A percentile compares a stretch with the other conserved stretches of the same genome.
Evolutionary conservation across 352 stramenopile species (phyloP).

Genomic region (Peronospora destructor): DNA sequence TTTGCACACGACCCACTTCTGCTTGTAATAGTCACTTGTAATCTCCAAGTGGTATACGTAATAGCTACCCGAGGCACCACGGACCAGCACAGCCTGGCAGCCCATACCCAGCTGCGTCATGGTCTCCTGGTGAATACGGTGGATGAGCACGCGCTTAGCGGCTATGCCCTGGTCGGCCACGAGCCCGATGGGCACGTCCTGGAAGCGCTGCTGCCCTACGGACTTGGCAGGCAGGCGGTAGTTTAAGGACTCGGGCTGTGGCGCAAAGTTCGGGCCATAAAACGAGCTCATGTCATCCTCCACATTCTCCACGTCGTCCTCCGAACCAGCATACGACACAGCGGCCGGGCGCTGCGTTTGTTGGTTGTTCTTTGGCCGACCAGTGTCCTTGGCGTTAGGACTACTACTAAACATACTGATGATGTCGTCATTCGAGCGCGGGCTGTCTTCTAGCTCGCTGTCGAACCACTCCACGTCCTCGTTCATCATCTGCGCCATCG

Average conservation of each 20-base stretch:
- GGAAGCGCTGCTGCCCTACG: constrained; percentile 30
- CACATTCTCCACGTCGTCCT: constrained; percentile 33
- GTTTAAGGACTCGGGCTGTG: constrained; percentile 16
- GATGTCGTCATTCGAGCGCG: constrained; percentile 54
- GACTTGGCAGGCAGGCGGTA: constrained; percentile 23
- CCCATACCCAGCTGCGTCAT: constrained; percentile 68
- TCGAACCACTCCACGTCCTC: constrained; percentile 54
- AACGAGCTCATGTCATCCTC: constrained; percentile 38
- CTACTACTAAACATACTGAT: constrained; percentile 69
- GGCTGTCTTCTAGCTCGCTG: constrained; percentile 70
- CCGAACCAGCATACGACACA: constrained; percentile 35
- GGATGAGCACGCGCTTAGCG: constrained; percentile 64
- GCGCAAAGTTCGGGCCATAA: constrained; percentile 28
- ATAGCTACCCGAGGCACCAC: constrained; percentile 68
- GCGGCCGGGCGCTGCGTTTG: constrained; percentile 28
- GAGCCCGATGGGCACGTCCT: constrained; percentile 50
- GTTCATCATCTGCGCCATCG: constrained; percentile 19
- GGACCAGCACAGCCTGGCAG: constrained; percentile 69
- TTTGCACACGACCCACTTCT: constrained; percentile 86
- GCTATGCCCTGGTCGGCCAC: constrained; percentile 46
- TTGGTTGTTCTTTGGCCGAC: constrained; percentile 18
- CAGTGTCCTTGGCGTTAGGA: constrained; percentile 39
- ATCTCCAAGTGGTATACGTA: constrained; percentile 84
- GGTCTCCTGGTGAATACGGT: constrained; percentile 68
- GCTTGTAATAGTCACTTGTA: constrained; percentile 85